Evolutionary conservation across 2,329 filamentous ascomycete species (phyloP), one percentile per base, ranked within the genome.

Genomic region (Cladophialophora chaetospira): DNA sequence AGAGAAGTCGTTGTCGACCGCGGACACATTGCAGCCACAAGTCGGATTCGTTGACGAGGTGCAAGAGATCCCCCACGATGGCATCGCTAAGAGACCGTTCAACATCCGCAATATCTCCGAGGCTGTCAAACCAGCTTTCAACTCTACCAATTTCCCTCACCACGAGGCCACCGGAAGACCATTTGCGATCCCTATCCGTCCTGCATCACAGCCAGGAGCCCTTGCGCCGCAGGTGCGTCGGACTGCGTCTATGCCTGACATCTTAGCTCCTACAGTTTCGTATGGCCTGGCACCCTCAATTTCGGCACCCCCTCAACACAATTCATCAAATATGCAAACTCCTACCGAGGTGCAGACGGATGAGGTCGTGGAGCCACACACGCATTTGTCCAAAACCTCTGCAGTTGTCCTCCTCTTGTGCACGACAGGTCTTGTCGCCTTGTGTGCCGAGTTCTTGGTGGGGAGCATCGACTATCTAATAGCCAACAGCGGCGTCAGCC

Each of bases 161-260:
- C 65, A 65, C 33, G 40, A 64, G 48, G 62, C 63, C 13, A 58
- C 53, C 4, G 57, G 56, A 4, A 38, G 63, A 55, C 52, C 61
- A 15, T 57, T 64, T 47, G 60, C 65, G 26, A 62, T 63, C 5
- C 62, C 57, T 5, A 53, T 63, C 21, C 57, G 49, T 26, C 58
- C 58, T 49, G 53, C 42, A 70, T 10, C 56, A 69, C 5, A 67
- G 68, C 3, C 66, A 75, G 3, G 61, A 72, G 6, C 77, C 81
- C 78, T 9, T 76, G 84, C 58, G 31, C 52, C 49, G 3, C 40
- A 33, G 10, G 35, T 63, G 5, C 85, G 87, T 54, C 82, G 88
- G 53, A 89, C 88, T 17, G 89, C 83, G 68, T 91, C 88, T 0
- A 79, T 91, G 2, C 88, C 88, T 0, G 87, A 88, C 65, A 82